Conservation (phyloP, 495 filamentous ascomycete species). For the Tirmania nivea region DNA sequence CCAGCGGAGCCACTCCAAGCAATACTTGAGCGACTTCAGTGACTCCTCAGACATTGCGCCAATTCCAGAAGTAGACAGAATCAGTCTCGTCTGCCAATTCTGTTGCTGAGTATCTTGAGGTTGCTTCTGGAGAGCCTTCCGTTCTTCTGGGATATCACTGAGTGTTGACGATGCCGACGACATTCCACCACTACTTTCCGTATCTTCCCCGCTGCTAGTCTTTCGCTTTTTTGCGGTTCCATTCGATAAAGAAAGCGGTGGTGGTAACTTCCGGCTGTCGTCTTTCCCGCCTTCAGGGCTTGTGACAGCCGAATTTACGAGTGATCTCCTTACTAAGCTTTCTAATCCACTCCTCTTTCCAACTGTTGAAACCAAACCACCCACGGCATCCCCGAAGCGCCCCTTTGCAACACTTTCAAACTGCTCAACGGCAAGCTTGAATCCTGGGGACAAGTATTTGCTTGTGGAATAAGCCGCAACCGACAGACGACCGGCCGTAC, state of each 20-base stretch:
- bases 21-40: conserved; percentile 52
- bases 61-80: conserved; percentile 64
- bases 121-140: conserved; percentile 45
- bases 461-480: conserved; percentile 38
- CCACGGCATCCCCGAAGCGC: conserved; percentile 56
- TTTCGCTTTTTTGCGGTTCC: conserved; percentile 33
- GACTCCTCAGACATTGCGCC: conserved; percentile 73
- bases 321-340: conserved; percentile 35
- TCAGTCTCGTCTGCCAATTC: conserved; percentile 56
- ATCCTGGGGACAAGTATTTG: conserved; percentile 69
- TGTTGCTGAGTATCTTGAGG: conserved; percentile 14
- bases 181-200: conserved; percentile 14
- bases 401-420: conserved; percentile 36
- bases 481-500: conserved; percentile 4
- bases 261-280: conserved; percentile 24
- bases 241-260: conserved; percentile 15
- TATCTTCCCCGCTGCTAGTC: conserved; percentile 17
- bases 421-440: conserved; percentile 64
- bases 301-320: conserved; percentile 18
- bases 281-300: neutral
- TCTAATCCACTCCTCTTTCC: conserved; percentile 68
- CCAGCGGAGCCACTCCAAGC: conserved; percentile 50
- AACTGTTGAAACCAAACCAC: conserved; percentile 59
- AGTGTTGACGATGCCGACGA: conserved; percentile 11
- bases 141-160: conserved; percentile 16